phyloP scores from a whole-genome alignment of 164 flowering plant species.

The Nelumbo lutea region DNA sequence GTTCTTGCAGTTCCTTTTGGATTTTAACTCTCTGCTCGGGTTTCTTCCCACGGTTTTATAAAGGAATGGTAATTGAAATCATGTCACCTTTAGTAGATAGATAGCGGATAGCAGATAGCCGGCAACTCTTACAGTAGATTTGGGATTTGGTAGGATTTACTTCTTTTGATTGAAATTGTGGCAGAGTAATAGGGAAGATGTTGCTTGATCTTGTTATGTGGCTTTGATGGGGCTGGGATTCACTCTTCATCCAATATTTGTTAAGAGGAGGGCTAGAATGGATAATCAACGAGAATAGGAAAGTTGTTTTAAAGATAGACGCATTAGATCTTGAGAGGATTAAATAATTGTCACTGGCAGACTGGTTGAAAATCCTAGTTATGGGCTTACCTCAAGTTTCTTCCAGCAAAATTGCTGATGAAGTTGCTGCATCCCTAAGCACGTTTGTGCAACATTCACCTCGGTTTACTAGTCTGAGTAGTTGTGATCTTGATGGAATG shows the following conservation, averaged over 20 bases:
- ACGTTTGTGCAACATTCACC: slow-evolving; percentile 34
- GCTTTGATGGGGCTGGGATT: neutral
- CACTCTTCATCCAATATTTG: neutral
- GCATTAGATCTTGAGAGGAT: slow-evolving; percentile 3
- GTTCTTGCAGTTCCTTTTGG: slow-evolving; percentile 17
- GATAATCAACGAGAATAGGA: neutral
- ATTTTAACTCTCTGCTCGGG: slow-evolving; percentile 15
- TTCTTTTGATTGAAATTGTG: neutral
- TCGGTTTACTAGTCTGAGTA: slow-evolving; percentile 25
- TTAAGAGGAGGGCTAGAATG: neutral
- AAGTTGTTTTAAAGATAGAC: neutral
- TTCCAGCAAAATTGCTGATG: slow-evolving; percentile 35
- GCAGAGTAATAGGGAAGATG: neutral
- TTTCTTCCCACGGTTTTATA: neutral
- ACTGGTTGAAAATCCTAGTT: slow-evolving; percentile 1
- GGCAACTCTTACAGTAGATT: neutral
- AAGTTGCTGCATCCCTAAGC: slow-evolving; percentile 33
- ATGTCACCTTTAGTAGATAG: slow-evolving; percentile 29
- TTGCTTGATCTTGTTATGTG: neutral
- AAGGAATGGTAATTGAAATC: slow-evolving; percentile 18
- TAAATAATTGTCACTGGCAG: neutral
- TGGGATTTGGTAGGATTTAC: neutral
- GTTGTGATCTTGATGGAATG: slow-evolving; percentile 46
- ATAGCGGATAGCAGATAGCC: slow-evolving; percentile 16
- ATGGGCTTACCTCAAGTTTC: slow-evolving; percentile 83